Conservation (phyloP, 1,284 basidiomycete species). For the Chalciporus sp. region DNA sequence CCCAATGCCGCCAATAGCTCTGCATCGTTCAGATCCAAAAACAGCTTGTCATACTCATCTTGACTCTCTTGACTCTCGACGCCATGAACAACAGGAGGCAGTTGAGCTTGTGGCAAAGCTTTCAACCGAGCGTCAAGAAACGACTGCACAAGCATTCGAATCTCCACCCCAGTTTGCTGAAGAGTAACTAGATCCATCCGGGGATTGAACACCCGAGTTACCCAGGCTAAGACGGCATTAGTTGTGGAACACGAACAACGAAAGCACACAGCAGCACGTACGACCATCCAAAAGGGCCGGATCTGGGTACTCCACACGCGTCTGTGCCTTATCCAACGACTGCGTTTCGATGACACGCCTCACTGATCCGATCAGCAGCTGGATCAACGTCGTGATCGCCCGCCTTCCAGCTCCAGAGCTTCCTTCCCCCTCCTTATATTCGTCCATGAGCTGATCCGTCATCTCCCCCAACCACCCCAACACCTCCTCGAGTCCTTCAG, state of each 20-base stretch:
- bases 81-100: constrained; percentile 25
- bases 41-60: constrained; percentile 62
- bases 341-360: constrained; percentile 61
- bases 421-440: constrained; percentile 44
- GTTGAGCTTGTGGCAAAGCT: constrained; percentile 51
- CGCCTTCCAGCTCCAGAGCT: constrained; percentile 12
- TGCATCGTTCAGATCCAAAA: constrained; percentile 63
- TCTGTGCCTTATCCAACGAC: constrained; percentile 38
- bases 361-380: constrained; percentile 63
- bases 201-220: constrained; percentile 58
- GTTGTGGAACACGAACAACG: neutral
- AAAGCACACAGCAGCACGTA: constrained; percentile 38
- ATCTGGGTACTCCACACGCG: constrained; percentile 60
- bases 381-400: constrained; percentile 39
- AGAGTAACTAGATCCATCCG: constrained; percentile 36
- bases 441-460: constrained; percentile 57
- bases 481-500: constrained; percentile 51
- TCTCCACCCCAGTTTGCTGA: constrained; percentile 33
- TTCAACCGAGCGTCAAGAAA: constrained; percentile 65
- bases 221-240: constrained; percentile 55
- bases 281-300: constrained; percentile 60
- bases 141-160: constrained; percentile 50
- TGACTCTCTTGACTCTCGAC: constrained; percentile 72
- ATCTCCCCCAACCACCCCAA: constrained; percentile 74
- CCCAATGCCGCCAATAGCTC: constrained; percentile 56